phyloP scores from a whole-genome alignment of 2,329 filamentous ascomycete species.

The Fusarium bulbicola region DNA sequence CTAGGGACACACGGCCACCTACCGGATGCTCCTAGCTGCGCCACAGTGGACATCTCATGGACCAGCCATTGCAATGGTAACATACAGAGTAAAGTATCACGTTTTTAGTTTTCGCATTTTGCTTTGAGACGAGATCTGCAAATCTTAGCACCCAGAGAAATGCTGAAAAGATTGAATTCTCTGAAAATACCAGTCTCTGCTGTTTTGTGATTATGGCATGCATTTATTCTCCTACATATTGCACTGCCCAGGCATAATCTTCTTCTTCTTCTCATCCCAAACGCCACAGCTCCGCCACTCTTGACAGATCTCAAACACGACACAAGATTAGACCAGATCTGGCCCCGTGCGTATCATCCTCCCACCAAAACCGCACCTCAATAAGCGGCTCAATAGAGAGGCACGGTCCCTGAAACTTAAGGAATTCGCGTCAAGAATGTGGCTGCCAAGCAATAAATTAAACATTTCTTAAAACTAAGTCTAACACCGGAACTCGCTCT shows the following conservation, averaged over 20 bases:
- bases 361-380: slow-evolving; percentile 13
- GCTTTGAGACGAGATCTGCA: slow-evolving; percentile 3
- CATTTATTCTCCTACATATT: neutral
- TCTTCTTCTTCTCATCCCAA: neutral
- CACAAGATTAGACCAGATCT: slow-evolving; percentile 8
- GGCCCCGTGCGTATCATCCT: slow-evolving; percentile 5
- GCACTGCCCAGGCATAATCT: neutral
- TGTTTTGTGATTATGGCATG: no score
- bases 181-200: neutral
- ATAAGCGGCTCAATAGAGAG: slow-evolving; percentile 27
- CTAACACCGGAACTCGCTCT: slow-evolving; percentile 10
- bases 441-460: neutral
- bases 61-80: slow-evolving; percentile 11
- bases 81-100: slow-evolving; percentile 11
- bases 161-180: neutral
- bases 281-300: slow-evolving; percentile 21
- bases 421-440: neutral
- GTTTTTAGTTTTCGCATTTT: neutral
- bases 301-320: slow-evolving; percentile 14
- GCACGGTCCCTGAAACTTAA: slow-evolving; percentile 15
- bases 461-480: neutral
- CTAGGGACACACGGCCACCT: neutral
- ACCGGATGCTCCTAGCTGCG: slow-evolving; percentile 11
- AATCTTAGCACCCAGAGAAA: neutral
- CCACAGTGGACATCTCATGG: slow-evolving; percentile 5